Evolutionary conservation across 1,284 basidiomycete species (phyloP), one percentile per base, ranked within the genome.

Genomic region (Stygiomarasmius scandens): DNA sequence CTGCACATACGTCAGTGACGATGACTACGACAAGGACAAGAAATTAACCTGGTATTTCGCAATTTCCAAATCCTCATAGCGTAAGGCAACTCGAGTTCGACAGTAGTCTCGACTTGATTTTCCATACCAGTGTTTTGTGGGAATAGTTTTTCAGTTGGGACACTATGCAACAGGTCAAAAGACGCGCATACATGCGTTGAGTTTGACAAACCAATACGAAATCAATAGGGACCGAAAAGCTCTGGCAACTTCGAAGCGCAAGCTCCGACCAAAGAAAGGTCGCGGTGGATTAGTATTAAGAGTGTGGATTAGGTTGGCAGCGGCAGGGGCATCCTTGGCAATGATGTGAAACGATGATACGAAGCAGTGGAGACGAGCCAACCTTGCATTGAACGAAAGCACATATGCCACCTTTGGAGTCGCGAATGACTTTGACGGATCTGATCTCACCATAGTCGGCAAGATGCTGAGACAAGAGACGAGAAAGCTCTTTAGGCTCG

Each of bases 311-410:
- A 92, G 74, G 47, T 71, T 71, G 19, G 81, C 74, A 1, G 90
- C 89, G 11, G 85, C 76, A 20, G 73, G 67, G 2, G 85, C 76
- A 63, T 84, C 77, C 89, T 92, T 62, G 43, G 51, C 32, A 48
- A 34, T 57, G 62, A 52, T 51, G 34, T 14, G 23, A 24, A 51
- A 56, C 51, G 24, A 23, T 51, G 23, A 52, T 46, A 55, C 46
- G 51, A 57, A 56, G 54, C 16, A 29, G 41, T 32, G 5, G 16
- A 45, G 41, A 56, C 14, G 27, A 49, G 32, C 77, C 51, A 65
- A 89, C 90, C 77, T 90, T 81, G 77, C 89, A 92, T 71, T 92
- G 90, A 16, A 91, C 84, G 68, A 92, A 92, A 49, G 90, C 90
- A 66, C 90, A 91, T 36, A 86, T 81, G 24, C 88, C 85, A 44